Percentiles rank a stretch among this genome's conserved stretches.
Evolutionary conservation across 257 asterid genomes (phyloP).

Genomic region (Gentiana macrophylla): DNA sequence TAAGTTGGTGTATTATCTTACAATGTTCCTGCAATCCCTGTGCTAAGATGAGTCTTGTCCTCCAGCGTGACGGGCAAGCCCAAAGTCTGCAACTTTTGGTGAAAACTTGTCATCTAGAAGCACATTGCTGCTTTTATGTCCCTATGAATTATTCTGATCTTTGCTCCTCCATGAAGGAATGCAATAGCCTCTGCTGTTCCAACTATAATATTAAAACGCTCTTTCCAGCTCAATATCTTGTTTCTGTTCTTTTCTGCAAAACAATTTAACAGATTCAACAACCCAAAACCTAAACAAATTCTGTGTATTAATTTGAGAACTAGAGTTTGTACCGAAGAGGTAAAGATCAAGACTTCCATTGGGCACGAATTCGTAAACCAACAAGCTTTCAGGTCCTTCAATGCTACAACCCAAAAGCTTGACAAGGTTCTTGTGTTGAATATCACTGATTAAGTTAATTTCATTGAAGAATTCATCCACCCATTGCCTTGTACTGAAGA

Average conservation of each 20-base stretch:
- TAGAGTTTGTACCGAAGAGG: constrained; percentile 37
- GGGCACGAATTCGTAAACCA: constrained; percentile 62
- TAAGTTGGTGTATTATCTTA: constrained; percentile 17
- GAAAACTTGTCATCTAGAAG: constrained; percentile 57
- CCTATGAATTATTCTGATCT: constrained; percentile 57
- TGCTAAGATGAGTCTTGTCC: constrained; percentile 78
- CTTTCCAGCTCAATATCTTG: constrained; percentile 55
- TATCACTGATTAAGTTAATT: constrained; percentile 59
- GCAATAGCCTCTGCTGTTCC: constrained; percentile 86
- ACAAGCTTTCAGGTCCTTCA: constrained; percentile 86
- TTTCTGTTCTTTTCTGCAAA: constrained; percentile 39
- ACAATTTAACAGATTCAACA: neutral
- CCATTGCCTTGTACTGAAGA: constrained; percentile 79
- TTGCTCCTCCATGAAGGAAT: constrained; percentile 57
- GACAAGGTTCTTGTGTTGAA: constrained; percentile 80
- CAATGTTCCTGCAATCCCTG: constrained; percentile 92
- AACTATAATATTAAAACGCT: constrained; percentile 51
- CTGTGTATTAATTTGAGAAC: neutral
- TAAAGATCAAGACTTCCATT: constrained; percentile 62
- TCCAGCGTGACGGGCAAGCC: constrained; percentile 59
- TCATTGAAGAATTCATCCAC: constrained; percentile 91
- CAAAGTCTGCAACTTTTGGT: constrained; percentile 80
- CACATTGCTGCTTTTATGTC: constrained; percentile 75
- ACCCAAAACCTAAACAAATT: too few species aligned
- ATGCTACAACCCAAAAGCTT: constrained; percentile 91